These are phyloP conservation scores for Isoetes engelmannii DNA, from an alignment of 83 land plant genomes.

Conservation along the genomic window DNA sequence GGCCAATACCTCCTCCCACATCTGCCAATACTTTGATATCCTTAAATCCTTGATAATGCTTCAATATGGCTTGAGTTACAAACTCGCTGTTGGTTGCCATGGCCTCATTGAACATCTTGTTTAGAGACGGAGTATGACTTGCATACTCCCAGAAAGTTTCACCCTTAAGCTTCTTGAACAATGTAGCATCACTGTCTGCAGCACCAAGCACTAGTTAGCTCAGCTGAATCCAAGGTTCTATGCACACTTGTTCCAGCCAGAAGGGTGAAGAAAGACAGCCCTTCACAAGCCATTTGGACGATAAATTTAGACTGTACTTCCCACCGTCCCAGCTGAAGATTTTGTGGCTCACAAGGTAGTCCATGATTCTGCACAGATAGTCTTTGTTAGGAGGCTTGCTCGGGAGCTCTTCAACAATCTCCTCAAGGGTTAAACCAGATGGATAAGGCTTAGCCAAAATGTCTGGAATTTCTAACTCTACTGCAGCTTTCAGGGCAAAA, in stretches of 20 bases:
- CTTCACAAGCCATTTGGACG: no score
- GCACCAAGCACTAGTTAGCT: no score
- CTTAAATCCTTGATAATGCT: background rate
- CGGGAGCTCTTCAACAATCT: conserved; percentile 33
- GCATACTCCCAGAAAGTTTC: no score
- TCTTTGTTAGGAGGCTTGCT: conserved; percentile 19
- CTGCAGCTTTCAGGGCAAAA: conserved; percentile 38
- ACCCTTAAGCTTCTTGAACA: no score
- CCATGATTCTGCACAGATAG: no score
- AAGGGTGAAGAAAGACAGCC: no score
- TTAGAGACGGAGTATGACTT: background rate
- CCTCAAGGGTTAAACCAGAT: conserved; percentile 17
- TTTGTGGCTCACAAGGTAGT: no score
- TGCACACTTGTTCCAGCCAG: no score
- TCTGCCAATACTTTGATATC: background rate
- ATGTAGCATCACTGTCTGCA: no score
- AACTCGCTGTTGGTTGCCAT: background rate
- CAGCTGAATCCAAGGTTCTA: no score
- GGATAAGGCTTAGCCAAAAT: conserved; percentile 22
- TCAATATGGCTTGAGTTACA: background rate
- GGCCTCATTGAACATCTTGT: background rate
- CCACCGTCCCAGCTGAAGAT: no score
- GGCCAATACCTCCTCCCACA: conserved; percentile 2
- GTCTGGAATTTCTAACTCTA: conserved; percentile 33
- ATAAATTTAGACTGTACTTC: no score